Evolutionary conservation across 176 grass and related monocot species (phyloP), one percentile per base, ranked within the genome.

Genomic region (Thinopyrum elongatum): DNA sequence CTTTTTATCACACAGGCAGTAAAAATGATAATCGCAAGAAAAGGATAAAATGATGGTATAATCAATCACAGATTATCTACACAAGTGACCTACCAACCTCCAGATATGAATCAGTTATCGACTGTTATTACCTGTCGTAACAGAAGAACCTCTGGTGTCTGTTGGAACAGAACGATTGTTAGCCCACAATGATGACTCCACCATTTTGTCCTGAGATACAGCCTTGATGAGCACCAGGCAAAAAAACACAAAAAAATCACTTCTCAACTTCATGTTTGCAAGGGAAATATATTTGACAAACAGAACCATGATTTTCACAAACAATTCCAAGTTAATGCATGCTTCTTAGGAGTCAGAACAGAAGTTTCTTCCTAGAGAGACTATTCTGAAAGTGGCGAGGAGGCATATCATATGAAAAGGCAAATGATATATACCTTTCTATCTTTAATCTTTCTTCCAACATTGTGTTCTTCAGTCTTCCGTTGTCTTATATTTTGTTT

Each of bases 401-500:
- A 87, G 36, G 21, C 2, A 35, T 31, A 51, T 88, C 35, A 77
- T 63, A 76, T 36, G 3, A 26, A 86, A 65, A 34, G 23, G 11
- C 22, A 31, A 82, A 46, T 4, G 11, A 81, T 57, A 10, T n/a
- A 70, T 87, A 99, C 97, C 94, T 97, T 99, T 76, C 76, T 86
- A 58, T 91, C 90, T 91, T 90, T 98, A 64, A 86, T 80, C 71
- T 94, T 94, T 78, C 89, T 92, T 74, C 97, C 89, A 72, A 39
- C 47, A 91, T 86, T 85, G 36, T 84, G 87, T 38, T 91, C 90
- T 70, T 93, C 92, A 66, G 81, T 74, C 70, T 83, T 97, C 26
- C 87, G 65, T 59, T 83, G 87, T 68, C 92, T 97, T 85, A 88
- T 81, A 81, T 78, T 94, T 89, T 97, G 90, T 80, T 92, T 99